A percentile compares a stretch with the other conserved stretches of the same genome.
These are phyloP conservation scores for Nannochloris sp. DNA, from an alignment of 139 green algal genomes.

Conservation along the genomic window DNA sequence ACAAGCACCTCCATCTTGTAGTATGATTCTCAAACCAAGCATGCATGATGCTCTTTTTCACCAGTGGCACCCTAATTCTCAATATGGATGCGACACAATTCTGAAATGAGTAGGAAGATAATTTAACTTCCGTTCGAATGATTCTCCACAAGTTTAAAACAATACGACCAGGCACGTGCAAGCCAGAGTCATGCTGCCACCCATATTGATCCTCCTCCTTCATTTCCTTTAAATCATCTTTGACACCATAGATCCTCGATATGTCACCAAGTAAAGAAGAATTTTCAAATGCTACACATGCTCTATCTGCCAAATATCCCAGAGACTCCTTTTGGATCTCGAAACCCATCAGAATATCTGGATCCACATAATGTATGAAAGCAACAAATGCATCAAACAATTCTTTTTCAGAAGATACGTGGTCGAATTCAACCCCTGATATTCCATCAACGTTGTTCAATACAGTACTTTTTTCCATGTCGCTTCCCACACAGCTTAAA, in stretches of 20 bases:
- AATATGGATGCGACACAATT: slow-evolving; percentile 69
- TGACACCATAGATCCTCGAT: slow-evolving; percentile 39
- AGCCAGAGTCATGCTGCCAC: slow-evolving; percentile 44
- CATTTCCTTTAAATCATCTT: slow-evolving; percentile 2
- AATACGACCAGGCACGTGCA: slow-evolving; percentile 65
- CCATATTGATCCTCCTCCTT: slow-evolving; percentile 55
- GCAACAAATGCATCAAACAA: slow-evolving; percentile 61
- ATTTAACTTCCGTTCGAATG: slow-evolving; percentile 60
- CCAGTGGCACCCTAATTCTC: slow-evolving; percentile 58
- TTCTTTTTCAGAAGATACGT: slow-evolving; percentile 38
- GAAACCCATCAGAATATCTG: slow-evolving; percentile 86
- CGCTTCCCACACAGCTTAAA: slow-evolving; percentile 7
- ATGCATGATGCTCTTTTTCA: slow-evolving; percentile 50
- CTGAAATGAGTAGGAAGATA: slow-evolving; percentile 76
- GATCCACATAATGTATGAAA: slow-evolving; percentile 60
- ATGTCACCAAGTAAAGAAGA: slow-evolving; percentile 46
- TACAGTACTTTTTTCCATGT: not conserved
- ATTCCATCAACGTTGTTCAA: not conserved
- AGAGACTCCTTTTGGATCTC: slow-evolving; percentile 78
- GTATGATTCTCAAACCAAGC: slow-evolving; percentile 63
- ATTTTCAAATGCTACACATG: slow-evolving; percentile 25
- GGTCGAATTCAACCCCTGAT: slow-evolving; percentile 26
- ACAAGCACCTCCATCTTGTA: slow-evolving; percentile 41
- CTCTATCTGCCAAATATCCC: slow-evolving; percentile 79
- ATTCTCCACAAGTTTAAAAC: slow-evolving; percentile 91